Evolutionary conservation across 257 asterid species (phyloP).

Genomic region (Jacaranda copaia): DNA sequence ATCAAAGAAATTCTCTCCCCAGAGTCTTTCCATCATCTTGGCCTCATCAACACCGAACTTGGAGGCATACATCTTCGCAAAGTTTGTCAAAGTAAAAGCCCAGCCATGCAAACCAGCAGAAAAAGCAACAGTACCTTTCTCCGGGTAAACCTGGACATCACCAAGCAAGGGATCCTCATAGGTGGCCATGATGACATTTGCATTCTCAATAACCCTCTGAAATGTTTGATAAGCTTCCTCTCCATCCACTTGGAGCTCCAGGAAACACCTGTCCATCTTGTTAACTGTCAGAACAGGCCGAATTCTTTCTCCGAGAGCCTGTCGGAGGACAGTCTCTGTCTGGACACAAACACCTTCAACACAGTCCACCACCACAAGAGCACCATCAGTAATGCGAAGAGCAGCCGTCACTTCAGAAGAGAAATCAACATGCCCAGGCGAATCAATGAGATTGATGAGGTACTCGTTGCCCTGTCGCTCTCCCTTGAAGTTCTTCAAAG

Average conservation of each 20-base stretch:
- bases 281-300: background rate
- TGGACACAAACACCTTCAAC: conserved; percentile 38
- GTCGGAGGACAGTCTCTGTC: conserved; percentile 34
- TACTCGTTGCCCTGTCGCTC: conserved; percentile 38
- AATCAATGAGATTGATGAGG: conserved; percentile 41
- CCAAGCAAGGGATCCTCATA: conserved; percentile 37
- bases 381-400: conserved; percentile 41
- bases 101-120: conserved; percentile 39
- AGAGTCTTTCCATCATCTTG: conserved; percentile 18
- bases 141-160: conserved; percentile 35
- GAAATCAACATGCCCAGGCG: conserved; percentile 37
- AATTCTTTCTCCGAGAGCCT: conserved; percentile 40
- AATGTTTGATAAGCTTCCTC: conserved; percentile 30
- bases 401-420: conserved; percentile 40
- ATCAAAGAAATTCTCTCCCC: conserved; percentile 23
- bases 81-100: conserved; percentile 30
- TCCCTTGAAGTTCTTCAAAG: conserved; percentile 35
- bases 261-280: no score
- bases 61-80: conserved; percentile 31
- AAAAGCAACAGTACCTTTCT: conserved; percentile 40
- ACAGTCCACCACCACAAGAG: conserved; percentile 39
- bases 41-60: conserved; percentile 28
- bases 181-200: conserved; percentile 38
- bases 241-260: no score
- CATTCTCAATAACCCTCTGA: conserved; percentile 34